phyloP scores from a whole-genome alignment of 352 stramenopile genomes.

The Phytophthora fragariaefolia region DNA sequence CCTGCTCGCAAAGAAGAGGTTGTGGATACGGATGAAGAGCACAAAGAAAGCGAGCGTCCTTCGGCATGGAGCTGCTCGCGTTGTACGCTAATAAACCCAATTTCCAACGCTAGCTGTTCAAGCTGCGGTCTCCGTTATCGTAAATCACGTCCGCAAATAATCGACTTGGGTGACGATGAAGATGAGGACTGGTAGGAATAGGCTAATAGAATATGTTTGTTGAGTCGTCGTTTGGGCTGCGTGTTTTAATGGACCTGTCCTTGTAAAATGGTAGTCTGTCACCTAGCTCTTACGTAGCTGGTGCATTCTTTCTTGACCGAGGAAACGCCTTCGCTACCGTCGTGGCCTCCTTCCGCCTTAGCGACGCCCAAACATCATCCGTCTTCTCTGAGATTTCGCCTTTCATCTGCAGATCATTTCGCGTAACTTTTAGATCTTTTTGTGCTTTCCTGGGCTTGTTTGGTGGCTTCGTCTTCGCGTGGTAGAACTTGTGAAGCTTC shows the following conservation, averaged over 20 bases:
- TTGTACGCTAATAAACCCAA: slow-evolving; percentile 81
- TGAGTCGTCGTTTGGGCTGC: neutral
- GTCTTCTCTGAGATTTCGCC: slow-evolving; percentile 47
- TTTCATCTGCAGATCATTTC: neutral
- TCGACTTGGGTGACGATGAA: slow-evolving; percentile 59
- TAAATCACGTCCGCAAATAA: slow-evolving; percentile 60
- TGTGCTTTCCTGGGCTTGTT: slow-evolving; percentile 5
- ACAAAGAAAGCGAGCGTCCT: slow-evolving; percentile 43
- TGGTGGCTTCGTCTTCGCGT: slow-evolving; percentile 1
- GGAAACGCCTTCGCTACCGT: slow-evolving; percentile 39
- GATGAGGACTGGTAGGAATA: slow-evolving; percentile 41
- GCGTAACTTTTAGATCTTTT: slow-evolving; percentile 5
- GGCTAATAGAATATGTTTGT: slow-evolving; percentile 18
- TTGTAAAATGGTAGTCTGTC: neutral
- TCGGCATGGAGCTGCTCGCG: slow-evolving; percentile 71
- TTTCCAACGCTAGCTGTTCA: slow-evolving; percentile 58
- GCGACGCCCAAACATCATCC: slow-evolving; percentile 41
- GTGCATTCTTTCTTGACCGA: slow-evolving; percentile 13
- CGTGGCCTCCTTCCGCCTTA: slow-evolving; percentile 37
- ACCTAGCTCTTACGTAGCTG: slow-evolving; percentile 2
- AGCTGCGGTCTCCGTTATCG: slow-evolving; percentile 78
- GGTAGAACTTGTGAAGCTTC: slow-evolving; percentile 32
- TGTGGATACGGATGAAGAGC: slow-evolving; percentile 46
- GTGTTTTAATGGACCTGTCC: neutral
- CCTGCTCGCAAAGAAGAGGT: slow-evolving; percentile 4